These are phyloP conservation scores for Gossypium rotundifolium DNA, from an alignment of 345 rosid genomes.

Conservation along the genomic window DNA sequence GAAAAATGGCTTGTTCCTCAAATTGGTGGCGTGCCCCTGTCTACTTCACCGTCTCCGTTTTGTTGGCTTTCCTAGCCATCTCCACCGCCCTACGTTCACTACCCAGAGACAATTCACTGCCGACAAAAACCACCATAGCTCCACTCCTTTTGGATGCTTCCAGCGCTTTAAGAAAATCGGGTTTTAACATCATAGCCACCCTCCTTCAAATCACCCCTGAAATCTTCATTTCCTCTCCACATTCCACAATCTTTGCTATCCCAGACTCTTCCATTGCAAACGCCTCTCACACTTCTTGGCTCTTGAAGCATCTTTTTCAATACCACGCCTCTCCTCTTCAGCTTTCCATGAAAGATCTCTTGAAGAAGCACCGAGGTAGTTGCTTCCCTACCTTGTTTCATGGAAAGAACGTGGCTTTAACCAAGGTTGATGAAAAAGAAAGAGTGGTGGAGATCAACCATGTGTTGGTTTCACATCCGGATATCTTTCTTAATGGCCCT, in stretches of 20 bases:
- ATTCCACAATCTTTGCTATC: conserved; percentile 68
- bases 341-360: conserved; percentile 48
- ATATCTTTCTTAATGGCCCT: conserved; percentile 56
- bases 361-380: conserved; percentile 35
- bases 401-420: conserved; percentile 42
- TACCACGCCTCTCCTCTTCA: conserved; percentile 56
- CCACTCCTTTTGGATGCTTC: conserved; percentile 50
- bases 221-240: conserved; percentile 46
- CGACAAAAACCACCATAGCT: conserved; percentile 18
- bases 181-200: conserved; percentile 57
- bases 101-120: neutral
- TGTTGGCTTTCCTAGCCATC: conserved; percentile 66
- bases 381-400: conserved; percentile 57
- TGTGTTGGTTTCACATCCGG: conserved; percentile 53
- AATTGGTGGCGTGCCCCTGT: conserved; percentile 47
- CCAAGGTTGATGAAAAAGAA: conserved; percentile 28
- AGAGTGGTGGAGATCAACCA: conserved; percentile 49
- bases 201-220: conserved; percentile 56
- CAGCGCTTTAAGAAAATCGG: conserved; percentile 42
- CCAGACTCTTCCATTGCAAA: conserved; percentile 50
- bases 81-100: conserved; percentile 41
- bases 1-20: neutral
- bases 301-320: conserved; percentile 55
- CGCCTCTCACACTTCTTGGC: conserved; percentile 42
- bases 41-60: conserved; percentile 51